Conservation (phyloP, 139 green algal species). For the Zygnema circumcarinatum region DNA sequence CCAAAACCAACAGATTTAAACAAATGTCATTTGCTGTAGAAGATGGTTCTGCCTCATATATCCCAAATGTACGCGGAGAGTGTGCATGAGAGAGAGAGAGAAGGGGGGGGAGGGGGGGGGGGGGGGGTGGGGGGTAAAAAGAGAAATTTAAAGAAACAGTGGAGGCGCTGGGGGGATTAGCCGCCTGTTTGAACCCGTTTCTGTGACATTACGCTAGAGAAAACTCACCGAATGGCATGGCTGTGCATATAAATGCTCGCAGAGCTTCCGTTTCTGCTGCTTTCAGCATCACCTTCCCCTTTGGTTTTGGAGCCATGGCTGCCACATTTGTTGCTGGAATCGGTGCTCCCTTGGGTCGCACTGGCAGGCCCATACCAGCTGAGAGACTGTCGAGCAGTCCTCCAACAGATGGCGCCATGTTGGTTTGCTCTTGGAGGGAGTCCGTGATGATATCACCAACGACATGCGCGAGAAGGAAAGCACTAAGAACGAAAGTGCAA, state of each 20-base stretch:
- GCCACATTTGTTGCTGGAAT: not conserved
- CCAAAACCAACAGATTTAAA: no score
- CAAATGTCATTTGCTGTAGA: no score
- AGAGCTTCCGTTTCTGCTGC: not conserved
- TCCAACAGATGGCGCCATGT: not conserved
- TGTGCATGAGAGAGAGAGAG: no score
- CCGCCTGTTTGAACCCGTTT: no score
- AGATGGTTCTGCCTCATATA: no score
- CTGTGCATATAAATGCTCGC: constrained; percentile 9
- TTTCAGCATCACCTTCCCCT: not conserved
- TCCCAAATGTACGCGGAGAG: no score
- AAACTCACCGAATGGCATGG: constrained; percentile 24
- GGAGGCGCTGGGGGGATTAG: no score
- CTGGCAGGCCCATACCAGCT: not conserved
- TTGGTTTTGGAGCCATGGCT: constrained; percentile 8
- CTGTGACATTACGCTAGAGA: no score
- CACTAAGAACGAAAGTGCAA: not conserved
- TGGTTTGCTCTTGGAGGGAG: not conserved
- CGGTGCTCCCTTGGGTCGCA: not conserved
- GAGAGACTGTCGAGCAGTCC: constrained; percentile 15
- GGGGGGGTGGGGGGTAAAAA: no score
- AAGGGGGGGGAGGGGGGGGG: no score
- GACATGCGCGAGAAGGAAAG: not conserved
- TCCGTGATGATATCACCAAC: not conserved
- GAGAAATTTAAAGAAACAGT: no score